Evolutionary conservation across 306 rosid species (phyloP), one percentile per base, ranked within the genome.

Genomic region (Astragalus glycyphyllos): DNA sequence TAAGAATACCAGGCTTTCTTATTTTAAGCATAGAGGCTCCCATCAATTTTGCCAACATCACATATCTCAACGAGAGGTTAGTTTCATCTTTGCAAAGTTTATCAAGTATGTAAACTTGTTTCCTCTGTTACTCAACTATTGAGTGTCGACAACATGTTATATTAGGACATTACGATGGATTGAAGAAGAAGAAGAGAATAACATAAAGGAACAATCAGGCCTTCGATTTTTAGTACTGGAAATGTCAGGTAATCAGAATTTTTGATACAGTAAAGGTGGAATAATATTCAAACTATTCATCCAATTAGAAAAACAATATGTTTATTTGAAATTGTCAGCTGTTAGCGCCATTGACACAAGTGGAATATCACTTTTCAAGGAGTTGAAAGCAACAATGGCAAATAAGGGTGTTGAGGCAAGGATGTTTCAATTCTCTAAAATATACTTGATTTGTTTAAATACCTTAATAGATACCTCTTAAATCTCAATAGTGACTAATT

Each of bases 1-100:
- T 46, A 42, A 79, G 48, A 46, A 71, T 86, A 65, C 95, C 94
- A 20, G 96, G 97, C 45, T 89, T 91, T 81, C 92, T 94, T 58
- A 83, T 94, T 49, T 56, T 94, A 59, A 82, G 96, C 83, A 84
- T 94, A n/a, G 97, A 91, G 77, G 94, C 99, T 82, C 90, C 99
- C 6, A 86, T 94, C 83, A 94, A 89, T 81, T 94, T 94, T 62
- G 90, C 99, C 6, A 94, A 94, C 79, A 82, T 82, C 62, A 83
- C 90, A 17, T 94, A 94, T 78, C 96, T 94, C 40, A 94, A 87
- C 26, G 99, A 94, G 65, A 88, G 98, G 96, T 84, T 76, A 20
- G 82, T 53, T 75, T 56, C 61, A 65, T 6, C 23, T 34, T 42
- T 35, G 65, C 48, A 61, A 15, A 53, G 31, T 53, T 37, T 35